Evolutionary conservation across 495 filamentous ascomycete genomes (phyloP).

Genomic region (Xylaria sp.): DNA sequence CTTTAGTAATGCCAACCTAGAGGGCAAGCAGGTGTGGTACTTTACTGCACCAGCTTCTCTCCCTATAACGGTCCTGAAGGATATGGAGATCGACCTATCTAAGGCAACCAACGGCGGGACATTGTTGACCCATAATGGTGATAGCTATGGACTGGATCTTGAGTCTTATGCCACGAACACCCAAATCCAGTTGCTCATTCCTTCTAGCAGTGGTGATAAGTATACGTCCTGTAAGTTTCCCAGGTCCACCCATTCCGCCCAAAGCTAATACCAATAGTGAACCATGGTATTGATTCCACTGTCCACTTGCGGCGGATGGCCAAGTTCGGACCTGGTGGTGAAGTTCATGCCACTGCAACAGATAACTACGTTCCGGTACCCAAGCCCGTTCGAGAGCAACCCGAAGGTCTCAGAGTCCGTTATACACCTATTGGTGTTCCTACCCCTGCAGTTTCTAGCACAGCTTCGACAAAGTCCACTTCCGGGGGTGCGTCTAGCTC

Average conservation of each 20-base stretch:
- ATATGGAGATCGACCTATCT: conserved; percentile 51
- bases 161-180: conserved; percentile 45
- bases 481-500: conserved; percentile 1
- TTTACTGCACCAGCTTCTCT: conserved; percentile 57
- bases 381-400: conserved; percentile 50
- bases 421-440: conserved; percentile 53
- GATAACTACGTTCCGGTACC: conserved; percentile 34
- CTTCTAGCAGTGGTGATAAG: conserved; percentile 47
- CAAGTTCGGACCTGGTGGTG: conserved; percentile 44
- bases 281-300: conserved; percentile 47
- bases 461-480: conserved; percentile 4
- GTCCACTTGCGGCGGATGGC: conserved; percentile 53
- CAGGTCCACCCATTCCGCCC: neutral
- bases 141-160: conserved; percentile 46
- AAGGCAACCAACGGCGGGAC: conserved; percentile 44
- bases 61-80: conserved; percentile 55
- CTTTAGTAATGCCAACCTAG: conserved; percentile 50
- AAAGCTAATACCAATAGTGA: conserved; percentile 38
- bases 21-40: conserved; percentile 60
- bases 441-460: conserved; percentile 18
- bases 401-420: conserved; percentile 51
- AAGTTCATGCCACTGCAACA: conserved; percentile 33
- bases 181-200: conserved; percentile 53
- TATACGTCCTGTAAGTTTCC: conserved; percentile 48
- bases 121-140: conserved; percentile 50